Evolutionary conservation across 371 early-diverging fungal species (phyloP), one percentile per base, ranked within the genome.

Genomic region (Mucor irregularis): DNA sequence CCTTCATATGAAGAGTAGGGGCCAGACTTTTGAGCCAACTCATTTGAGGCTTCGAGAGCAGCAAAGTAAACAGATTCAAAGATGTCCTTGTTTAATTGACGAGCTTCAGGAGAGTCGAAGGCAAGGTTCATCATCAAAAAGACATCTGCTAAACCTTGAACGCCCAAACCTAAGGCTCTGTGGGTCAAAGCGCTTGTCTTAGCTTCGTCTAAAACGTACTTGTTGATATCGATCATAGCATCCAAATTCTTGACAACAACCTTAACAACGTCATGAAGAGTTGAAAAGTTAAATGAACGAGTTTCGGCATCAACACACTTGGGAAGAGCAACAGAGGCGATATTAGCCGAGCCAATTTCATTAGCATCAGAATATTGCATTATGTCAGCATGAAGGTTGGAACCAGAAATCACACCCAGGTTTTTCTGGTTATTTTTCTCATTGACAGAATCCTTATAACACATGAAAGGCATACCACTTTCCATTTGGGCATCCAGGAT

Each of bases 31-130:
- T 87, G 78, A 19, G 99, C 96, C 21, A 97, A 66, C 70, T 98
- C 97, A 65, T 88, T 88, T 0, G 95, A 94, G 1, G 96, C 88
- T 66, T 97, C 97, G 21, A 98, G 77, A 30, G 98, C 97, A 31
- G 91, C 95, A 66, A 85, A 95, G 78, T 99, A 99, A 51, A 99
- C 92, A 21, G 96, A 91, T 76, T 99, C 99, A 73, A 97, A 97
- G 61, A 99, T 95, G 14, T 88, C 73, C 67, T 76, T 84, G 81
- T 99, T 99, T 46, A 99, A 71, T 29, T 81, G 73, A 35, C 83
- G 74, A 1, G 99, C 98, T 63, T 90, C 90, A 10, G 81, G 72
- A 19, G 92, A 92, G 52, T 99, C 99, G 64, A 97, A 99, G 4
- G 99, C 91, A 73, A 90, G 82, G 46, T 95, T 90, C 82, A 99